phyloP scores from a whole-genome alignment of 2,329 filamentous ascomycete species.

The Fusarium fujikuroi region DNA sequence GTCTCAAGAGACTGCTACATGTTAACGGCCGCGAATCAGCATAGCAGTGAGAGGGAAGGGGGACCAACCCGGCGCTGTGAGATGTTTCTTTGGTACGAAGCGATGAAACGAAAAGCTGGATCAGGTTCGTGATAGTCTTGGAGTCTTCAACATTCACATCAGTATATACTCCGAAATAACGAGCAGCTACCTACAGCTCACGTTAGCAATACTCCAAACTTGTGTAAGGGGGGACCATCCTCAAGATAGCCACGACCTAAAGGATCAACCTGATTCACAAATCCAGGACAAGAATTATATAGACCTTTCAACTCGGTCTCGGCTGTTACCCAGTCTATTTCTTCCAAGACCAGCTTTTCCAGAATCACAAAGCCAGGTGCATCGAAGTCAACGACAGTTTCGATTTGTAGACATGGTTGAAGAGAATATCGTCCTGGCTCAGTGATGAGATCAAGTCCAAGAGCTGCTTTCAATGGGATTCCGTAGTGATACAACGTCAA shows the following conservation, averaged over 20 bases:
- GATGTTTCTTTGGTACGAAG: neutral
- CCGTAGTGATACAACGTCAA: neutral
- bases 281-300: neutral
- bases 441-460: neutral
- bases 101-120: neutral
- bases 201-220: neutral
- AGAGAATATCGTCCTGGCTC: slow-evolving; percentile 10
- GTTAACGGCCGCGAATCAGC: too few species aligned
- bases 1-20: neutral
- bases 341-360: fast-evolving
- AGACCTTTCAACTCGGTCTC: neutral
- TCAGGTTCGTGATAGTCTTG: neutral
- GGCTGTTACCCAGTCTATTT: neutral
- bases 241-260: neutral
- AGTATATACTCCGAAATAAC: fast-evolving
- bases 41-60: too few species aligned
- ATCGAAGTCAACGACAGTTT: neutral
- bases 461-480: neutral
- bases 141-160: fast-evolving
- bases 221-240: neutral
- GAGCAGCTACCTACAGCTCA: neutral
- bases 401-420: neutral
- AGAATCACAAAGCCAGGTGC: neutral
- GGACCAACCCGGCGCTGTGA: neutral
- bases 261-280: neutral